Evolutionary conservation across 108 stramenopile genomes (phyloP).

Genomic region (Tribonema minus): DNA sequence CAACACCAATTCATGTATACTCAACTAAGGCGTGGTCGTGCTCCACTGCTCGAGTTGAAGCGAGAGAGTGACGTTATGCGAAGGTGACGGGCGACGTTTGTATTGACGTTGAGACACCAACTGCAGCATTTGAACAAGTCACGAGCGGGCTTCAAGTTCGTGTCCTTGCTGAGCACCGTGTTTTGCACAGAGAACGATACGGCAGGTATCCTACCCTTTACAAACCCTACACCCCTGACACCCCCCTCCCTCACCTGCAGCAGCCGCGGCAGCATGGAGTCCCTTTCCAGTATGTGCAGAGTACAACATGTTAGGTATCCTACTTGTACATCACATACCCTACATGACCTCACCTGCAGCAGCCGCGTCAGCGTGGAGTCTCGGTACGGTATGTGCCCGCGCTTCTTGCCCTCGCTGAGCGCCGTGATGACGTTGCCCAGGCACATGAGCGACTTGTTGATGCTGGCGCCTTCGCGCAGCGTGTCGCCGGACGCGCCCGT

Average conservation of each 20-base stretch:
- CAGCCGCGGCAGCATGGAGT: constrained; percentile 13
- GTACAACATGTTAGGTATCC: too few relatives aligned
- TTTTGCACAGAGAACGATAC: background rate
- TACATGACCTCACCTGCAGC: too few relatives aligned
- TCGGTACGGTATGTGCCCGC: constrained; percentile 57
- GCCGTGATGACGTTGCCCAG: constrained; percentile 52
- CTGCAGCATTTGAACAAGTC: too few relatives aligned
- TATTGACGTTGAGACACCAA: too few relatives aligned
- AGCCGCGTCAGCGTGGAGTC: constrained; percentile 60
- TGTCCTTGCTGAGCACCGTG: too few relatives aligned
- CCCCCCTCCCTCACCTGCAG: constrained; percentile 5
- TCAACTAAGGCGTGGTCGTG: too few relatives aligned
- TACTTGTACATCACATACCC: too few relatives aligned
- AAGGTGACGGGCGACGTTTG: too few relatives aligned
- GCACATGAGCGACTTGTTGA: constrained; percentile 66
- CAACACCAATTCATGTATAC: too few relatives aligned
- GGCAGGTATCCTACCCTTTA: background rate
- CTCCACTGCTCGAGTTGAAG: too few relatives aligned
- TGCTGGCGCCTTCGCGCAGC: constrained; percentile 94
- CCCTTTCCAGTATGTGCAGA: constrained; percentile 26
- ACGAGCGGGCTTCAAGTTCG: too few relatives aligned
- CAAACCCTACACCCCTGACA: background rate
- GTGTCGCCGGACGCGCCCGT: constrained; percentile 82
- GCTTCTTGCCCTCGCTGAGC: constrained; percentile 49
- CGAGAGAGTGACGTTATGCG: too few relatives aligned